phyloP scores from a whole-genome alignment of 495 filamentous ascomycete genomes.

The Penicillium mononematosum region DNA sequence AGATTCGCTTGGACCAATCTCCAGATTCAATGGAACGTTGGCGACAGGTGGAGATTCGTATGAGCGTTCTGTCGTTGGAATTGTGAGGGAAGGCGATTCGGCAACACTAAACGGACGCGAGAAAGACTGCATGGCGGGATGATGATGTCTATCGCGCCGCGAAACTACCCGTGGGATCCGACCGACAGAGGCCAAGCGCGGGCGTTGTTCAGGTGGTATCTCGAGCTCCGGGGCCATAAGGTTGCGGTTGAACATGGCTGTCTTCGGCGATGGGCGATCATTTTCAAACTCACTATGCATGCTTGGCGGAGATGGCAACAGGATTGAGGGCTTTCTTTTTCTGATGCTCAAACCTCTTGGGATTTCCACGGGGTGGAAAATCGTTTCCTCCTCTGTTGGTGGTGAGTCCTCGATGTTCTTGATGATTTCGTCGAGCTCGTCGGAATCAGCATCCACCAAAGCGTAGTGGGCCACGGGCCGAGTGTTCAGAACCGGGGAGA shows the following conservation, averaged over 20 bases:
- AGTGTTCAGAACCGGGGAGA: slow-evolving; percentile 36
- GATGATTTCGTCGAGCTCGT: slow-evolving; percentile 64
- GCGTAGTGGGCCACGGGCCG: slow-evolving; percentile 75
- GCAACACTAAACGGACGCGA: slow-evolving; percentile 70
- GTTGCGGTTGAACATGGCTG: slow-evolving; percentile 39
- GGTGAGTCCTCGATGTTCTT: slow-evolving; percentile 56
- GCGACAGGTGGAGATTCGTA: slow-evolving; percentile 17
- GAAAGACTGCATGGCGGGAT: slow-evolving; percentile 75
- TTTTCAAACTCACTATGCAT: slow-evolving; percentile 44
- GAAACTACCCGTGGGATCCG: slow-evolving; percentile 88
- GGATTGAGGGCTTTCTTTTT: slow-evolving; percentile 48
- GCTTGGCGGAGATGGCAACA: slow-evolving; percentile 55
- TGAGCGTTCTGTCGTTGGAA: slow-evolving; percentile 16
- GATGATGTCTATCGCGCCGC: slow-evolving; percentile 63
- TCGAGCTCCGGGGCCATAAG: slow-evolving; percentile 17
- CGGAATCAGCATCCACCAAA: slow-evolving; percentile 72
- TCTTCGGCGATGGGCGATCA: slow-evolving; percentile 43
- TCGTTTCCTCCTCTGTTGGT: slow-evolving; percentile 39
- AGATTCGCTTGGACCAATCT: slow-evolving; percentile 15
- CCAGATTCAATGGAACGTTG: slow-evolving; percentile 15
- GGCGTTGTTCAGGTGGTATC: slow-evolving; percentile 28
- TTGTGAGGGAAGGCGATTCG: slow-evolving; percentile 33
- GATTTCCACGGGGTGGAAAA: slow-evolving; percentile 25
- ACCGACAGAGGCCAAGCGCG: slow-evolving; percentile 73
- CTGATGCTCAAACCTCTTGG: slow-evolving; percentile 37